Percentiles rank a stretch among this genome's conserved stretches.
Evolutionary conservation across 768 basidiomycete species (phyloP).

Genomic region (Mrakia hoshinonis): DNA sequence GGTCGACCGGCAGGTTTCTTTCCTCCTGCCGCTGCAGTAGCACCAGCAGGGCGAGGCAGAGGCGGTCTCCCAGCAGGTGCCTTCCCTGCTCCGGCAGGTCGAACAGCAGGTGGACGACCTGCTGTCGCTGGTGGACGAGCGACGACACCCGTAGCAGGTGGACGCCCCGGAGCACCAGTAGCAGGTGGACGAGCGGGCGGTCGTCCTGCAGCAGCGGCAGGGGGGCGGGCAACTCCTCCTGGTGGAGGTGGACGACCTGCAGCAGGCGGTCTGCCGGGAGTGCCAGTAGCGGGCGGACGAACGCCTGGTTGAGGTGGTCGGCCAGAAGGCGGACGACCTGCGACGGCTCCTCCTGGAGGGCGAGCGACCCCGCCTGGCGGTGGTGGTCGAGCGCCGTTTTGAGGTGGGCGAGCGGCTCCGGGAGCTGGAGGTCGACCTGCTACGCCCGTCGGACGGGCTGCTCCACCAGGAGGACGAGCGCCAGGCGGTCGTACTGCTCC

Average conservation of each 20-base stretch:
- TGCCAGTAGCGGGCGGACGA: not conserved
- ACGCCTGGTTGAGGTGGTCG: constrained; percentile 10
- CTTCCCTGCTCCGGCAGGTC: not conserved
- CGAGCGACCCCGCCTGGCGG: not conserved
- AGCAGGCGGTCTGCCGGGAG: not conserved
- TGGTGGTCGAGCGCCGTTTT: constrained; percentile 3
- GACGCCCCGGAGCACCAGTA: not conserved
- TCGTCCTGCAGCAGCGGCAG: not conserved
- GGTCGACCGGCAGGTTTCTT: not conserved
- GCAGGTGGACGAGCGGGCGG: not conserved
- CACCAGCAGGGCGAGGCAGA: not conserved
- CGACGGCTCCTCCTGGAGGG: not conserved
- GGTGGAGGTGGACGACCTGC: not conserved
- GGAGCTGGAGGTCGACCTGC: not conserved
- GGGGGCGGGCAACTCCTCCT: not conserved
- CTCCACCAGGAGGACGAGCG: not conserved
- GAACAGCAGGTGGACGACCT: constrained; percentile 1
- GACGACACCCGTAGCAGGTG: not conserved
- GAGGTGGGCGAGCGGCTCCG: constrained; percentile 1
- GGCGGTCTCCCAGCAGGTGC: not conserved
- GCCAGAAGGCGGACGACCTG: not conserved
- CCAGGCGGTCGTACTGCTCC: not conserved
- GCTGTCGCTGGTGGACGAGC: constrained; percentile 6
- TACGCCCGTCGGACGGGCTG: not conserved
- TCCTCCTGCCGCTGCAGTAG: not conserved